phyloP scores from a whole-genome alignment of 768 basidiomycete genomes.

The Cystofilobasidium capitatum region DNA sequence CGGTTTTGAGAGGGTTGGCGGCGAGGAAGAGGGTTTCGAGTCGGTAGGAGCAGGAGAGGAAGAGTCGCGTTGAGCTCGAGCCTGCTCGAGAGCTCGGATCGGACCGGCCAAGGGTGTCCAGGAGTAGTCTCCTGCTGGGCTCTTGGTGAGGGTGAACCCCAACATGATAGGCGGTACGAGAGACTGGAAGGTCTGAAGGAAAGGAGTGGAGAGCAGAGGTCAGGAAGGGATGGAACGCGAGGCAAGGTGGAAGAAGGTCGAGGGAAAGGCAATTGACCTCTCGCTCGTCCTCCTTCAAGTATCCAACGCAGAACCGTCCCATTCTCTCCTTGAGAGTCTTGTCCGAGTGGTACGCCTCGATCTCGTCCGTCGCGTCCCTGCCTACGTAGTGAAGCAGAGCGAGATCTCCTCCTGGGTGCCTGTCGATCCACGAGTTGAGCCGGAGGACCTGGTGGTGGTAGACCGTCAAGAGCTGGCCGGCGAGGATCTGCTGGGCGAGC shows the following conservation, averaged over 20 bases:
- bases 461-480: slow-evolving; percentile 15
- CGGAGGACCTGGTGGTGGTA: slow-evolving; percentile 35
- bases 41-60: background rate
- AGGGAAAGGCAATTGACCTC: background rate
- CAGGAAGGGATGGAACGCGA: no score
- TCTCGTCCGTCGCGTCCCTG: slow-evolving; percentile 87
- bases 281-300: slow-evolving; percentile 3
- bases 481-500: slow-evolving; percentile 14
- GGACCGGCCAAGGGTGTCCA: slow-evolving; percentile 20
- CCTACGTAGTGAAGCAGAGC: slow-evolving; percentile 86
- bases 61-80: slow-evolving; percentile 41
- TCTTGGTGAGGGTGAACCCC: slow-evolving; percentile 45
- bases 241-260: background rate
- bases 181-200: slow-evolving; percentile 39
- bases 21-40: background rate
- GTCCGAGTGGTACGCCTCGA: slow-evolving; percentile 76
- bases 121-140: slow-evolving; percentile 4
- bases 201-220: background rate
- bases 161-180: slow-evolving; percentile 75
- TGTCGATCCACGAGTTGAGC: slow-evolving; percentile 55
- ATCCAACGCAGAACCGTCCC: slow-evolving; percentile 24
- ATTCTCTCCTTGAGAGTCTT: slow-evolving; percentile 50
- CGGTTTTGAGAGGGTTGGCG: background rate
- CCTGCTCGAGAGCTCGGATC: slow-evolving; percentile 38
- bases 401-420: slow-evolving; percentile 82